Percentiles rank a stretch among this genome's conserved stretches.
Evolutionary conservation across 1,284 basidiomycete species (phyloP).

Genomic region (Malassezia obtusa): DNA sequence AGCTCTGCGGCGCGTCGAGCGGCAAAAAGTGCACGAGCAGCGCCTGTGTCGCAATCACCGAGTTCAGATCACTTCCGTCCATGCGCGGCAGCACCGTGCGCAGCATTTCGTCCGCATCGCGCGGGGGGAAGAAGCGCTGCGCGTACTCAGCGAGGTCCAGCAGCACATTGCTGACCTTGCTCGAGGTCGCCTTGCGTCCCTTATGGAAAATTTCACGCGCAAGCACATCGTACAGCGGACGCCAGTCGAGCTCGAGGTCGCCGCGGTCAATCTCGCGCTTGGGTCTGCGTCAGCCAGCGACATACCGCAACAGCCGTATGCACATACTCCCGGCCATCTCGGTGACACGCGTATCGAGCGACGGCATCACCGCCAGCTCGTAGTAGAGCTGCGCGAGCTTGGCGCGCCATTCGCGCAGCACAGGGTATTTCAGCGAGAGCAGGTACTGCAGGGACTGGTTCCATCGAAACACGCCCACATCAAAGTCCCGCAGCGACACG

Average conservation of each 20-base stretch:
- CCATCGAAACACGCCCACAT: slow-evolving; percentile 54
- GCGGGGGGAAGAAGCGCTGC: slow-evolving; percentile 80
- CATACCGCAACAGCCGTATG: slow-evolving; percentile 62
- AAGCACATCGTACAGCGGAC: slow-evolving; percentile 69
- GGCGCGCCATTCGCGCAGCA: slow-evolving; percentile 57
- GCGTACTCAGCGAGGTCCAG: slow-evolving; percentile 72
- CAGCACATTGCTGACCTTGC: slow-evolving; percentile 62
- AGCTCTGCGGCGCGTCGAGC: slow-evolving; percentile 35
- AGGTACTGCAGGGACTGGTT: slow-evolving; percentile 44
- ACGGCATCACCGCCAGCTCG: slow-evolving; percentile 64
- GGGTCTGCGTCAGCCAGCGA: slow-evolving; percentile 54
- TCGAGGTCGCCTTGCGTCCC: slow-evolving; percentile 52
- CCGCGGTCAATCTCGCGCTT: slow-evolving; percentile 66
- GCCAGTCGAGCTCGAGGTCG: slow-evolving; percentile 80
- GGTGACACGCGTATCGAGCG: slow-evolving; percentile 62
- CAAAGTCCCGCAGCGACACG: slow-evolving; percentile 62
- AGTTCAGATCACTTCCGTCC: slow-evolving; percentile 63
- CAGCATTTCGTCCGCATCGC: slow-evolving; percentile 81
- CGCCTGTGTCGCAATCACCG: slow-evolving; percentile 40
- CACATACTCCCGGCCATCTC: slow-evolving; percentile 66
- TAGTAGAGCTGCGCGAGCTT: slow-evolving; percentile 72
- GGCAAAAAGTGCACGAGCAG: slow-evolving; percentile 46
- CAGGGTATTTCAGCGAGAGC: slow-evolving; percentile 46
- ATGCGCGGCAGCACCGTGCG: slow-evolving; percentile 63
- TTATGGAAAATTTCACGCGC: slow-evolving; percentile 72